phyloP scores from a whole-genome alignment of 768 basidiomycete species.

The Mycena filopes region DNA sequence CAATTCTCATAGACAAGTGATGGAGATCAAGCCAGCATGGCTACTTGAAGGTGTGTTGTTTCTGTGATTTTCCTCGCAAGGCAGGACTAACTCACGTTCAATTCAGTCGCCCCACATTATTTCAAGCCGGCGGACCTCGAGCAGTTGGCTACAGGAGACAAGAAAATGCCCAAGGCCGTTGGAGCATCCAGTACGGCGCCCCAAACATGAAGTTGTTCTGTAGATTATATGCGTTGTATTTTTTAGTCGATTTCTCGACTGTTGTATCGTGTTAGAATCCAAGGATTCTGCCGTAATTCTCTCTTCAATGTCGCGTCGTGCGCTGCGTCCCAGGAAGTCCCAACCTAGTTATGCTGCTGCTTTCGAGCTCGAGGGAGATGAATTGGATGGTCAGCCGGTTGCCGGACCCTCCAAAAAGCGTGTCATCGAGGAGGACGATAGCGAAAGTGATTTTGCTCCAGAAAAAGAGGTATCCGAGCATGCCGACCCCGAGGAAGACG shows the following conservation, averaged over 20 bases:
- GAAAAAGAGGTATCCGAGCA: slow-evolving; percentile 45
- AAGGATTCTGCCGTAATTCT: neutral
- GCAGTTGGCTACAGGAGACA: slow-evolving; percentile 81
- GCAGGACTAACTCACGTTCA: slow-evolving; percentile 14
- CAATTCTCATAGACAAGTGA: slow-evolving; percentile 73
- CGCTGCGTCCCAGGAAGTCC: slow-evolving; percentile 65
- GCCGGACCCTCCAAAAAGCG: slow-evolving; percentile 52
- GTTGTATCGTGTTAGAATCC: slow-evolving; percentile 10
- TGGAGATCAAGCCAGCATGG: slow-evolving; percentile 99
- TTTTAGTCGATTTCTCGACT: neutral
- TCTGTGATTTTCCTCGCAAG: slow-evolving; percentile 6
- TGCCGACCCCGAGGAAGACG: slow-evolving; percentile 44
- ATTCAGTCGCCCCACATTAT: slow-evolving; percentile 92
- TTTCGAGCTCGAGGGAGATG: slow-evolving; percentile 46
- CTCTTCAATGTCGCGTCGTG: slow-evolving; percentile 59
- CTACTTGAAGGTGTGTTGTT: slow-evolving; percentile 79
- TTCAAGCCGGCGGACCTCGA: slow-evolving; percentile 90
- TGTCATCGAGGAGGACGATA: slow-evolving; percentile 47
- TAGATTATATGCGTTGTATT: slow-evolving; percentile 11
- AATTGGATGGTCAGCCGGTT: slow-evolving; percentile 35
- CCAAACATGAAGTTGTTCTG: neutral
- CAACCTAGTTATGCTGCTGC: slow-evolving; percentile 60
- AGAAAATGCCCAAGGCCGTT: slow-evolving; percentile 93
- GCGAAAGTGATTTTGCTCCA: slow-evolving; percentile 68
- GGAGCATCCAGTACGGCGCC: slow-evolving; percentile 46